Evolutionary conservation across 2,329 filamentous ascomycete genomes (phyloP), one percentile per base, ranked within the genome.

Genomic region (Teratosphaeria pseudoeucalypti): DNA sequence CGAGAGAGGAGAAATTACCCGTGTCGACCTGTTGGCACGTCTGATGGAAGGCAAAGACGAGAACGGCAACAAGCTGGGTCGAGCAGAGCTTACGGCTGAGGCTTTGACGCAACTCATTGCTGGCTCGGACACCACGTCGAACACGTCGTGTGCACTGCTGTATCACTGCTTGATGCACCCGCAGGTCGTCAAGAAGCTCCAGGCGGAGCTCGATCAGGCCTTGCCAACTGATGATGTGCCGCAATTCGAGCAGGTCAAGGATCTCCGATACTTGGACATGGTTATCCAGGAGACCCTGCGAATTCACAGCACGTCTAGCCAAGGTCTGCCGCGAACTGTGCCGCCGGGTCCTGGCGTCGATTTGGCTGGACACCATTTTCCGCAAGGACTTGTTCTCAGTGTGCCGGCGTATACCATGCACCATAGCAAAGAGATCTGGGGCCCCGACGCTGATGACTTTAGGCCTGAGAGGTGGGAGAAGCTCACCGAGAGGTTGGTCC

Each of bases 91-190:
- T 57, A 95, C 90, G 0, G 90, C 90, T 39, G 92, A 96, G 76
- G 91, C 91, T 0, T 78, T 95, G 29, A 96, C 91, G 0, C 91
- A 96, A 73, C 82, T 96, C 52, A 95, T 91, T 66, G 88, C 88
- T 1, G 88, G 88, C 29, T 85, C 82, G 52, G 88, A 91, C 72
- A 91, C 88, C 0, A 90, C 87, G 0, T 87, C 84, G 57, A 91
- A 90, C 76, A 87, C 91, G 0, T 87, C 87, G 2, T 95, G 91
- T 69, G 90, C 90, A 0, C 80, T 95, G 43, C 80, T 96, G 0
- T 95, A 86, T 77, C 89, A 91, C 78, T 85, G 84, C 34, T 77
- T 86, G 4, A 78, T 81, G 49, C 88, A 88, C 1, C 88, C 89
- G 0, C 79, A 85, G 1, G 88, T 94, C 0, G 73, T 94, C 4